Conservation (phyloP, 768 basidiomycete species). For the Mycena chlorophos region DNA sequence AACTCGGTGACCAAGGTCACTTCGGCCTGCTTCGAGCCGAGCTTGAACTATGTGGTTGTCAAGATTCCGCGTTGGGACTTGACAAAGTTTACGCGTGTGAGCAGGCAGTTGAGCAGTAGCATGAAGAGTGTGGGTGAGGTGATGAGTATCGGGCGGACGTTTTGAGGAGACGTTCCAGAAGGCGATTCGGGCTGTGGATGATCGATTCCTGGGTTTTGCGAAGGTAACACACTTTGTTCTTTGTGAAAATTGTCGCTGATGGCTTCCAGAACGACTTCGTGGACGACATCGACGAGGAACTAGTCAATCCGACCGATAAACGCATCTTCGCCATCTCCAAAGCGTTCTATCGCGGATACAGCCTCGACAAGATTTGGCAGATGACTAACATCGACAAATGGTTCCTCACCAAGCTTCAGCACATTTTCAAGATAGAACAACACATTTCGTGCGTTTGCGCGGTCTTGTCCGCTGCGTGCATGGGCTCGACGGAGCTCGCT, state of each 20-base stretch:
- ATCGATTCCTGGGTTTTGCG: no score
- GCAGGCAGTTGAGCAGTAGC: no score
- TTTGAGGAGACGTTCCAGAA: slow-evolving; percentile 99
- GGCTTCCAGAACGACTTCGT: no score
- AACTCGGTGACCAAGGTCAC: slow-evolving; percentile 97
- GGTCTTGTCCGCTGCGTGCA: slow-evolving; percentile 51
- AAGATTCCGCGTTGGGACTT: no score
- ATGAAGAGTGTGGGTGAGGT: no score
- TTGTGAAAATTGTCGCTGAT: no score
- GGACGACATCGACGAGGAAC: no score
- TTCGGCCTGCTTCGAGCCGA: slow-evolving; percentile 96
- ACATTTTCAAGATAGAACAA: slow-evolving; percentile 82
- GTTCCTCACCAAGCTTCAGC: no score
- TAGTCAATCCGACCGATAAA: no score
- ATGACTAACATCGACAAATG: slow-evolving; percentile 99
- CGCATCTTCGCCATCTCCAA: no score
- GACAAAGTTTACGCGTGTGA: no score
- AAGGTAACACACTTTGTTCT: no score
- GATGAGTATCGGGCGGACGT: slow-evolving; percentile 93
- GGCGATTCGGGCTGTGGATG: slow-evolving; percentile 95
- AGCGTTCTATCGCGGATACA: slow-evolving; percentile 90
- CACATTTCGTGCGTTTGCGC: slow-evolving; percentile 62
- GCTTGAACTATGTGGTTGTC: slow-evolving; percentile 94
- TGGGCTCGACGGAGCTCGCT: slow-evolving; percentile 90
- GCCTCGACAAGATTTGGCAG: slow-evolving; percentile 93